Evolutionary conservation across 129 eudicot genomes (phyloP), one percentile per base, ranked within the genome.

Genomic region (Artemisia argyi): DNA sequence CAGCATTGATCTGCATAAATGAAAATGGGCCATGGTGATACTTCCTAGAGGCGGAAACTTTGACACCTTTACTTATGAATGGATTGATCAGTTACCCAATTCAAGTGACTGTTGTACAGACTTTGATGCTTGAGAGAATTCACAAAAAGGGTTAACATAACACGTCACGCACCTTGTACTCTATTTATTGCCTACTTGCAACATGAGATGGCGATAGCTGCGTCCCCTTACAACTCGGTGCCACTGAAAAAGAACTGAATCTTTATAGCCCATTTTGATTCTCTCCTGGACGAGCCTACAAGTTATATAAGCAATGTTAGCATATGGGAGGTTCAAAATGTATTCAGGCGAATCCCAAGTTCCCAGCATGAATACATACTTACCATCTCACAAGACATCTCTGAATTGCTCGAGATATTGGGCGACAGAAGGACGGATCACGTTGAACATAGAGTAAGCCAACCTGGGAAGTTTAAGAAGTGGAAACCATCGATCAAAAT

Each of bases 371-470:
- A 35, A 54, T 17, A 60, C 39, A 79, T 81, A 56, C 17, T 64
- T 81, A 94, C 98, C 98, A 94, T 90, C 97, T 88, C 75, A 88
- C 97, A 55, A 90, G 93, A 79, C 99, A 94, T 86, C 96, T 94
- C 72, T 88, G 81, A 70, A 94, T 84, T 48, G 96, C 99, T 53
- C 86, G 91, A 20, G 90, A 84, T 72, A 84, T 62, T 15, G 99
- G 99, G 54, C 97, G 99, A 83, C 88, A 63, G 66, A 85, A 83
- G 59, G 99, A 86, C 58, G 97, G 97, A 61, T 90, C 94, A 17
- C 99, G 88, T 61, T 94, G 99, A 57, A 86, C 82, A 77, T 94
- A 94, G 17, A 94, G 86, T 71, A 94, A 73, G 73, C 99, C 99
- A 78, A 90, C 99, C 99, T 93, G 66, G 17, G 15, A 79, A 50